phyloP scores from a whole-genome alignment of 345 rosid species.

The Noccaea bulbosa region DNA sequence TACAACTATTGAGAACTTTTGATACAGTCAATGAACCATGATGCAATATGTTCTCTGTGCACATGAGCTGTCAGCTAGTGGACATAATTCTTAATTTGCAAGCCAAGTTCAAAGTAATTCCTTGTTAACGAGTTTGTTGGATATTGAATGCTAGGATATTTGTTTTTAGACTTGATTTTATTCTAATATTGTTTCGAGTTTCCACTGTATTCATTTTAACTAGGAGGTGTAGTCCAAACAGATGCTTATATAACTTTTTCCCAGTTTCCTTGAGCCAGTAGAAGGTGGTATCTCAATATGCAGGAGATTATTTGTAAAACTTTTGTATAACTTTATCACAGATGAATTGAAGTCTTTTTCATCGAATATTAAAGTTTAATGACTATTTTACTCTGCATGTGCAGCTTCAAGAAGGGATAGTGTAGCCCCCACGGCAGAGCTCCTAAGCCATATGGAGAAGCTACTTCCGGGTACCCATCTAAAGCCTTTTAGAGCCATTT shows the following conservation, averaged over 20 bases:
- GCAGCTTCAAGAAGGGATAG: conserved; percentile 65
- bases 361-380: conserved; percentile 5
- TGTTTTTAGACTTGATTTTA: conserved; percentile 15
- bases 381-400: conserved; percentile 24
- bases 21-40: conserved; percentile 22
- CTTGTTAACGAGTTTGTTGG: conserved; percentile 21
- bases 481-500: conserved; percentile 61
- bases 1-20: conserved; percentile 20
- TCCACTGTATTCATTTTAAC: conserved; percentile 5
- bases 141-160: conserved; percentile 16
- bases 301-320: neutral
- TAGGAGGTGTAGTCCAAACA: conserved; percentile 25
- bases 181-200: conserved; percentile 8
- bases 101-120: conserved; percentile 20
- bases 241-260: neutral
- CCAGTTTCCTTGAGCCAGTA: too few relatives aligned
- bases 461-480: conserved; percentile 54
- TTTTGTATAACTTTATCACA: conserved; percentile 11
- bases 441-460: conserved; percentile 58
- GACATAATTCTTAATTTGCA: conserved; percentile 6
- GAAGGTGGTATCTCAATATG: too few relatives aligned
- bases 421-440: conserved; percentile 56
- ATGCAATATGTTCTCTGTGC: conserved; percentile 20
- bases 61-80: conserved; percentile 18
- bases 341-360: conserved; percentile 6